A percentile compares a stretch with the other conserved stretches of the same genome.
These are phyloP conservation scores for Lanmaoa rubissima DNA, from an alignment of 768 basidiomycete species.

Conservation along the genomic window DNA sequence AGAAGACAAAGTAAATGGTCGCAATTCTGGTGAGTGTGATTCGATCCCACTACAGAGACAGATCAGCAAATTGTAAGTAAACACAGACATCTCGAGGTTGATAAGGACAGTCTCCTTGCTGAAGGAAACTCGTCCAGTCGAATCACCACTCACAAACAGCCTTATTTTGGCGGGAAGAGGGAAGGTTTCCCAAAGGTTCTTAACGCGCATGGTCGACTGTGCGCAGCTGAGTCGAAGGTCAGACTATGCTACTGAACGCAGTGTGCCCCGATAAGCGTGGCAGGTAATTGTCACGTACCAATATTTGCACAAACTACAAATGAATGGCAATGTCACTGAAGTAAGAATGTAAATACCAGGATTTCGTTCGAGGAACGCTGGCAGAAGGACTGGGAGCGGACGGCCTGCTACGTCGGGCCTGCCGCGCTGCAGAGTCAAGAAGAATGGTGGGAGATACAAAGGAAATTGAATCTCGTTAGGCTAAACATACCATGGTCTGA, in stretches of 20 bases:
- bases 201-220: conserved; percentile 37
- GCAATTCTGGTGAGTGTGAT: conserved; percentile 68
- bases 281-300: conserved; percentile 2
- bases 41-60: conserved; percentile 55
- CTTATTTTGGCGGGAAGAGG: conserved; percentile 41
- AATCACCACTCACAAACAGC: conserved; percentile 44
- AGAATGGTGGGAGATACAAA: conserved; percentile 21
- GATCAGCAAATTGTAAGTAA: background rate
- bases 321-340: conserved; percentile 45
- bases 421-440: conserved; percentile 32
- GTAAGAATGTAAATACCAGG: conserved; percentile 24
- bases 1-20: conserved; percentile 63
- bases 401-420: conserved; percentile 24
- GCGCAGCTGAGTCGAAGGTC: background rate
- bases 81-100: background rate
- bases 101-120: background rate
- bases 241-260: background rate
- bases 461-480: background rate
- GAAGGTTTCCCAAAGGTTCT: conserved; percentile 37
- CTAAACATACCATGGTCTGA: background rate
- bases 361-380: background rate
- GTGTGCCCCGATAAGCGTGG: background rate
- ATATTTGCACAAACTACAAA: conserved; percentile 3
- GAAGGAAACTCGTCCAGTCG: background rate
- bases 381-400: conserved; percentile 13